These are phyloP conservation scores for Phytophthora rubi DNA, from an alignment of 352 stramenopile genomes.

Conservation along the genomic window DNA sequence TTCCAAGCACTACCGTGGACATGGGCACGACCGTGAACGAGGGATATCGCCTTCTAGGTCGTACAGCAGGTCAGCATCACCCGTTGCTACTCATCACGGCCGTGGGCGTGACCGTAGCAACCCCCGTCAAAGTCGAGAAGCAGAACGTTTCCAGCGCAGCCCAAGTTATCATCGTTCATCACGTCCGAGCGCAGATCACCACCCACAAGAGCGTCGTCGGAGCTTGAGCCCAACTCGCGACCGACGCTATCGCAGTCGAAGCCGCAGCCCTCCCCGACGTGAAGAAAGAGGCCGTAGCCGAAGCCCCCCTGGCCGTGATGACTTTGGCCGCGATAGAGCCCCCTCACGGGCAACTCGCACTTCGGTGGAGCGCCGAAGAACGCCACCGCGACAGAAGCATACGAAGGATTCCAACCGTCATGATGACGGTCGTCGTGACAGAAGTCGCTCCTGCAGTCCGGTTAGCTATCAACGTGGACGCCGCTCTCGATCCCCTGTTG, in stretches of 20 bases:
- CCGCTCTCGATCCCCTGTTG: conserved; percentile 19
- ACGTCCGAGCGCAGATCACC: conserved; percentile 1
- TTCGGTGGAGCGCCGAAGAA: conserved; percentile 15
- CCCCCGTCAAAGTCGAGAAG: conserved; percentile 1
- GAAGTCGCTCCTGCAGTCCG: conserved; percentile 28
- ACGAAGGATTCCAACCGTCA: neutral
- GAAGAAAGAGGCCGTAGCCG: conserved; percentile 10
- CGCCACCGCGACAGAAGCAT: conserved; percentile 20
- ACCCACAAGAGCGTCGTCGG: conserved; percentile 7
- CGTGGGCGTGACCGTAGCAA: neutral
- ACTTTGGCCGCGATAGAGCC: conserved; percentile 34
- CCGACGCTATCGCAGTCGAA: conserved; percentile 23
- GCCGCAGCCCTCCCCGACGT: conserved; percentile 17
- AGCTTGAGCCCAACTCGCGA: conserved; percentile 1
- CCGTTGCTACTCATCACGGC: neutral
- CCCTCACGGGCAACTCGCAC: conserved; percentile 1
- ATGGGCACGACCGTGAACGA: conserved; percentile 11
- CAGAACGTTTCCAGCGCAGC: conserved; percentile 17
- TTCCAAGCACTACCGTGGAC: conserved; percentile 17
- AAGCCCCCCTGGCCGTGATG: conserved; percentile 21
- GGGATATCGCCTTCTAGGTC: conserved; percentile 23
- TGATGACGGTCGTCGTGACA: conserved; percentile 20
- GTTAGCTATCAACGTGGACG: neutral
- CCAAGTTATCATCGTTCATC: neutral
- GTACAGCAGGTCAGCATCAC: conserved; percentile 25